Evolutionary conservation across 192 early-diverging fungal genomes (phyloP).

Genomic region (Rhizoclosmatium globosum): DNA sequence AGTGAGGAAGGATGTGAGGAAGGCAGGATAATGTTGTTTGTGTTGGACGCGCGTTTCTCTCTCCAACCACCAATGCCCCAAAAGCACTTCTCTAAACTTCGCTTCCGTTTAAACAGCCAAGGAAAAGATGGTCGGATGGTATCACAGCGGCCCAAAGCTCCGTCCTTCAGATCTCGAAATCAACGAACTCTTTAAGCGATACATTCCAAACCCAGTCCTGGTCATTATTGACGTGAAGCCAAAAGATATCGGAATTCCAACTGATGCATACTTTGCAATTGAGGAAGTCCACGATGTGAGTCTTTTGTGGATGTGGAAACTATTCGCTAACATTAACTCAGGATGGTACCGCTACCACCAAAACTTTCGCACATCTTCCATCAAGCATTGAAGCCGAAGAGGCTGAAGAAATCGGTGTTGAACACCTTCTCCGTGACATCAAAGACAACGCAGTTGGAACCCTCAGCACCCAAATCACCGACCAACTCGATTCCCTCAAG

Average conservation of each 20-base stretch:
- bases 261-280: constrained; percentile 96
- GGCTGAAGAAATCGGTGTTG: constrained; percentile 99
- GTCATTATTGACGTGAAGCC: constrained; percentile 98
- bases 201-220: constrained; percentile 94
- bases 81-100: background rate
- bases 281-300: constrained; percentile 97
- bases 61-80: background rate
- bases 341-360: constrained; percentile 97
- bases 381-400: constrained; percentile 98
- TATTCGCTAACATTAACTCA: constrained; percentile 40
- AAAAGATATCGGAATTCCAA: constrained; percentile 91
- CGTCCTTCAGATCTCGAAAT: constrained; percentile 96
- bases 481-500: constrained; percentile 91
- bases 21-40: background rate
- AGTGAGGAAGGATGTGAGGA: no score
- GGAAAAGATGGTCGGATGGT: constrained; percentile 98
- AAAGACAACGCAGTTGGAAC: constrained; percentile 97
- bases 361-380: constrained; percentile 96
- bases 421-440: constrained; percentile 97
- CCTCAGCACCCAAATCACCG: constrained; percentile 89
- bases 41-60: constrained; percentile 18
- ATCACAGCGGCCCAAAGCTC: constrained; percentile 98
- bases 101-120: constrained; percentile 65
- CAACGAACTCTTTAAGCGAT: constrained; percentile 96
- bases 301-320: background rate